Base-by-base conservation (phyloP, 2,329 filamentous ascomycete genomes). In the Pseudopithomyces chartarum region DNA sequence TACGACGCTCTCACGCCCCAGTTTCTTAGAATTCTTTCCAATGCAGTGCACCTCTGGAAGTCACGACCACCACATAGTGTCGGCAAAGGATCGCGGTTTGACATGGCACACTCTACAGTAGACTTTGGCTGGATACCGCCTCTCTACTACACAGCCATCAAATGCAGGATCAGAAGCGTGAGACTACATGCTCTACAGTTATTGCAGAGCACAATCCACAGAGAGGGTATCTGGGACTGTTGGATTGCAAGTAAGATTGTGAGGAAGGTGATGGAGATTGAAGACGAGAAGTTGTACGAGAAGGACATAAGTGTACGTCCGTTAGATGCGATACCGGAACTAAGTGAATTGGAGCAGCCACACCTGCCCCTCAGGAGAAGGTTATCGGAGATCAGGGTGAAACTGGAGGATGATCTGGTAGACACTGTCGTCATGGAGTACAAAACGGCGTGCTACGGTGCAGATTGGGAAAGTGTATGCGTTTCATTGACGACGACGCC, bases 71-170 rank as follows among this genome's bases (percentile, higher is more conserved):
- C 23, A n/a, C 15, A n/a, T 11, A 22, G 20, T 17, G 15, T 22
- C 1, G 8, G 15, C 8, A 26, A 12, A 12, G 32, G 6, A 3
- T 10, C 33, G 6, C 29, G 42, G n/a, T 48, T 59, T 10, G 10
- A 54, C 17, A 73, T 76, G 63, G 65, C 71, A 2, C 51, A 64
- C 7, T 74, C 75, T 2, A 72, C 76, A 11, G 61, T 72, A 8
- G 79, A 82, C 54, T 42, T 69, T 79, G 17, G 80, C 5, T 79
- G 78, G 66, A 71, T 81, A 5, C 69, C 79, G 7, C 73, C 78
- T 0, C 68, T 82, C 1, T 82, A 81, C 56, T 82, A 74, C 55
- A 61, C 74, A 4, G 80, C 79, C 0, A 47, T 78, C 4, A 82
- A 82, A 56, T 83, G 81, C 36, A 76, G 81, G 0, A 66, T 76